phyloP scores from a whole-genome alignment of 768 basidiomycete species.

The Zangia roseola region DNA sequence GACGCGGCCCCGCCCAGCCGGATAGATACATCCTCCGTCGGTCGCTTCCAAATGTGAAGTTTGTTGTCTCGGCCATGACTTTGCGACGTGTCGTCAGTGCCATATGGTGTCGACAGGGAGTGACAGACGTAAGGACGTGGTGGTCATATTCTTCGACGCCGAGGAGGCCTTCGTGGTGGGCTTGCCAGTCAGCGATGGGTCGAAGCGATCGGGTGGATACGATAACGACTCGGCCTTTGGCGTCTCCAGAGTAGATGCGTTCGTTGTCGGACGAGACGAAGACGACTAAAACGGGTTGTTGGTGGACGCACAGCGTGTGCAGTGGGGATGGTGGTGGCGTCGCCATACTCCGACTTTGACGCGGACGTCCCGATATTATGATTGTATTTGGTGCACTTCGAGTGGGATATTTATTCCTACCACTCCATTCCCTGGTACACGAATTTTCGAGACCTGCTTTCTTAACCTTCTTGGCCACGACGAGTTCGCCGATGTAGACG shows the following conservation, averaged over 20 bases:
- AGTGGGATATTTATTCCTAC: too few species aligned
- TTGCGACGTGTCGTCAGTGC: neutral
- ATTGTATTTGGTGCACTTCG: too few species aligned
- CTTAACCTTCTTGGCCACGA: too few species aligned
- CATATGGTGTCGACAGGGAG: neutral
- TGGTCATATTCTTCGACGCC: conserved; percentile 74
- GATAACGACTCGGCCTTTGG: conserved; percentile 70
- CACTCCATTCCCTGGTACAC: too few species aligned
- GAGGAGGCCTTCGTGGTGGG: conserved; percentile 76
- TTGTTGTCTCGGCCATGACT: conserved; percentile 86
- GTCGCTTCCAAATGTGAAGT: conserved; percentile 68
- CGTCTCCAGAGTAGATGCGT: conserved; percentile 84
- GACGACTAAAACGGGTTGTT: conserved; percentile 57
- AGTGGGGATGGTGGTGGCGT: conserved; percentile 64
- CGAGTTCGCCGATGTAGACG: too few species aligned
- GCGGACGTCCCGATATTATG: too few species aligned
- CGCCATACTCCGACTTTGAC: too few species aligned
- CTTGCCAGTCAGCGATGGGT: conserved; percentile 70
- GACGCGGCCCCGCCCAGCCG: conserved; percentile 57
- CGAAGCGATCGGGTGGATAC: conserved; percentile 77
- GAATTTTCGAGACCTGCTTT: too few species aligned
- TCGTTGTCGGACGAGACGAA: conserved; percentile 71
- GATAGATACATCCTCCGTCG: conserved; percentile 47
- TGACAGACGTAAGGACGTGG: conserved; percentile 76
- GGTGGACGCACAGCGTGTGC: conserved; percentile 76